Base-by-base conservation (phyloP, 2,329 filamentous ascomycete species). In the Fusarium sp. region DNA sequence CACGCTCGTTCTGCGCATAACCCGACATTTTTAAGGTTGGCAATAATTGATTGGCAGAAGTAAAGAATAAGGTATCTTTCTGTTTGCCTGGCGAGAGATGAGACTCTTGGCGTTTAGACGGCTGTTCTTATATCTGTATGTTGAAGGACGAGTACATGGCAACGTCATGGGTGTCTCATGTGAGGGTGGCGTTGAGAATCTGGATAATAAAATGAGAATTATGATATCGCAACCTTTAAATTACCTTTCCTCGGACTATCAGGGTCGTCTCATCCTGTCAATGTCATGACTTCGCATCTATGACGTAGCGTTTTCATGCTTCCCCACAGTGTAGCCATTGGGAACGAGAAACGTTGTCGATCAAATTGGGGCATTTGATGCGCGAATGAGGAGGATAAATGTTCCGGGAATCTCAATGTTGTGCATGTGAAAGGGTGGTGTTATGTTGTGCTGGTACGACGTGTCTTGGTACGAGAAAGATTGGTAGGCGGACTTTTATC, bases 1-100 rank as follows among this genome's bases (percentile, higher is more conserved):
- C 69, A 8, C 18, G 51, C 5, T 72, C 33, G 11, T 74, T 74
- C 31, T 77, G 64, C 2, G 48, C 42, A 15, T 62, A 51, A 10
- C 60, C 49, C 1, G 68, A 66, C 48, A 61, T 74, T 22, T 6
- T 61, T 12, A 9, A 26, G 1, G 18, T 24, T 15, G 10, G 4
- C 14, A 10, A 14, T 59, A n/a, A 17, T 7, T 38, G 2, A n/a
- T 31, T 15, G 9, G 15, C 12, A 38, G 7, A 31, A 28, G 15
- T 5, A 11, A 24, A 3, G 28, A 36, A 18, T 28, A 6, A 14
- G 15, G 1, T 57, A 15, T 45, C 7, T 33, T 26, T 17, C 11
- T 36, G 18, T 22, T 28, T 36, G 11, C 10, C 22, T 24, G 26
- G 13, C 17, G 7, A 15, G 24, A 24, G 28, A 33, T 24, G 17